Base-by-base conservation (phyloP, 2,329 filamentous ascomycete genomes). In the Aspergillus tamarii region DNA sequence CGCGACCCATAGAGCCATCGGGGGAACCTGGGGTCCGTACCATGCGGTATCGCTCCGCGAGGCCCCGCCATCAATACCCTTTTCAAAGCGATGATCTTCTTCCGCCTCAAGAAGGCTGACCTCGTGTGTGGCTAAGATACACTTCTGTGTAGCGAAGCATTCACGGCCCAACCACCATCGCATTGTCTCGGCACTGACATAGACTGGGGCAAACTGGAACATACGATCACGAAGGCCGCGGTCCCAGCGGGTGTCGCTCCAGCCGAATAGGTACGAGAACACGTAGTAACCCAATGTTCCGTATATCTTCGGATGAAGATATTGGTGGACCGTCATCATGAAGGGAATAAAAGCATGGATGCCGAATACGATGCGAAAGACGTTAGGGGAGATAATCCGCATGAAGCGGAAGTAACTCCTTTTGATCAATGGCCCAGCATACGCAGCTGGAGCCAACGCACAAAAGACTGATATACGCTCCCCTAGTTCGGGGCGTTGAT, bases 351-450 rank as follows among this genome's bases (percentile, higher is more conserved):
- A 97, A 0, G 92, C 88, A 74, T 97, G 94, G 46, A 97, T 93
- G 19, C 94, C 94, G 74, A 97, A 97, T 69, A 96, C 86, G 26
- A 93, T 73, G 1, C 92, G 85, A 78, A 97, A 97, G 75, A 93
- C 83, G 32, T 78, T 83, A 0, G 92, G 91, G 0, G 89, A 90
- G 58, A 97, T 91, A 57, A 91, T 81, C 19, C 89, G 87, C 90
- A 97, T 94, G 78, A 97, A 94, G 70, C 93, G 94, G 82, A 97
- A 94, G 77, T 96, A 95, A 76, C 92, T 89, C 75, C 93, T 94
- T 57, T 89, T 88, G 59, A 97, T 92, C 23, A 97, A 78, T 0
- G 92, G 91, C 0, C 94, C 94, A 0, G 94, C 93, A 70, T 97
- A 97, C 0, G 90, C 94, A 0, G 94, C 94, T 0, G 94, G 94